These are phyloP conservation scores for Garcia nutans DNA, from an alignment of 345 rosid species.

Conservation along the genomic window DNA sequence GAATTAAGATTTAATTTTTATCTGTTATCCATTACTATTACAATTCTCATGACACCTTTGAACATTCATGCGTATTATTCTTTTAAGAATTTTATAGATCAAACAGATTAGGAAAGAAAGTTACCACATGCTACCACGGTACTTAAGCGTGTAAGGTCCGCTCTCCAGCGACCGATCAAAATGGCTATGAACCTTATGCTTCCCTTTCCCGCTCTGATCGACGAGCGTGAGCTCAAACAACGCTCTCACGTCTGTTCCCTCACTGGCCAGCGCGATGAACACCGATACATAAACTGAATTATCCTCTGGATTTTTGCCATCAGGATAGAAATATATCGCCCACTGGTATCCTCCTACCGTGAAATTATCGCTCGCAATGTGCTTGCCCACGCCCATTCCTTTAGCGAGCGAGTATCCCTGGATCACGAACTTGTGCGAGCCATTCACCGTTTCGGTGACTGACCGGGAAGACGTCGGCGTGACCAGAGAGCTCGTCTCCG, in stretches of 20 bases:
- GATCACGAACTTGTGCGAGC: conserved; percentile 51
- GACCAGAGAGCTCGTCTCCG: conserved; percentile 7
- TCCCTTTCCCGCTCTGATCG: conserved; percentile 72
- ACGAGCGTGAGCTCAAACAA: conserved; percentile 62
- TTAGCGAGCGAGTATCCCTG: conserved; percentile 62
- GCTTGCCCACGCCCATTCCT: conserved; percentile 67
- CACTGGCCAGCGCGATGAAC: conserved; percentile 68
- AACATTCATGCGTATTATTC: no score
- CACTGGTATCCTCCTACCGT: conserved; percentile 64
- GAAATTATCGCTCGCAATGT: conserved; percentile 65
- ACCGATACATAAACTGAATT: conserved; percentile 56
- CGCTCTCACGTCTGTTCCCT: conserved; percentile 66
- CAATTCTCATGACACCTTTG: no score
- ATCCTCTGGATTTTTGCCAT: conserved; percentile 69
- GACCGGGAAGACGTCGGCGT: conserved; percentile 49
- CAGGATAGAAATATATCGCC: conserved; percentile 72
- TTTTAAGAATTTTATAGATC: no score
- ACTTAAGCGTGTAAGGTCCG: conserved; percentile 69
- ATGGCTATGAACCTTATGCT: conserved; percentile 73
- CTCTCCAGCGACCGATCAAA: conserved; percentile 63
- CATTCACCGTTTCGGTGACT: conserved; percentile 56
- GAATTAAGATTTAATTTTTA: no score
- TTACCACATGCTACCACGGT: conserved; percentile 60
- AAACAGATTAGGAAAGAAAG: neutral
- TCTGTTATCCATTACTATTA: no score